Percentiles rank a stretch among this genome's conserved stretches.
These are phyloP conservation scores for Stereocaulon alpinum DNA, from an alignment of 495 filamentous ascomycete species.

Conservation along the genomic window DNA sequence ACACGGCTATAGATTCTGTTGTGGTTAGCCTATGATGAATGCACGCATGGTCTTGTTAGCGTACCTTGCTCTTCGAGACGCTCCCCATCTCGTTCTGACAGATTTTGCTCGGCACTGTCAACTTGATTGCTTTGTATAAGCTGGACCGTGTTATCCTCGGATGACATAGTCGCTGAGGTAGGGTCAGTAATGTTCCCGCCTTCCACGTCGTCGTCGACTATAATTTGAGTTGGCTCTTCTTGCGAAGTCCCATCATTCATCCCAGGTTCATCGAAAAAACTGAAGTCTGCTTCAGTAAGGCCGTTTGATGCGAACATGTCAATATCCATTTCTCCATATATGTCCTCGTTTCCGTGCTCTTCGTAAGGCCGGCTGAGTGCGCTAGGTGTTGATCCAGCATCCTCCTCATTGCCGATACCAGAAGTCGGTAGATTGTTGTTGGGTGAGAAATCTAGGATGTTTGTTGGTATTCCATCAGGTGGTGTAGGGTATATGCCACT, in stretches of 20 bases:
- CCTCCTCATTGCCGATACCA: constrained; percentile 29
- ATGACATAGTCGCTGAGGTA: neutral
- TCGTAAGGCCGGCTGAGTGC: constrained; percentile 10
- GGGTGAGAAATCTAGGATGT: constrained; percentile 36
- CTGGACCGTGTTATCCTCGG: neutral
- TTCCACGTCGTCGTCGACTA: neutral
- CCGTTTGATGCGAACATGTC: constrained; percentile 71
- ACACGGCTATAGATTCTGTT: neutral
- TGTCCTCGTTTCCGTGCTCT: constrained; percentile 43
- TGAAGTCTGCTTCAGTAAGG: constrained; percentile 86
- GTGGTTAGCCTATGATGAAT: neutral
- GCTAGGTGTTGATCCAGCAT: neutral
- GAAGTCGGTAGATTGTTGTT: constrained; percentile 39
- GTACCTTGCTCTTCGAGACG: neutral
- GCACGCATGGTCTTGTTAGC: neutral
- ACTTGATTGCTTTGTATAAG: neutral
- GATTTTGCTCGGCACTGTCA: neutral
- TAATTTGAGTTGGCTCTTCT: neutral
- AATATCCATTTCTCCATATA: constrained; percentile 61
- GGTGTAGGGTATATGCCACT: constrained; percentile 80
- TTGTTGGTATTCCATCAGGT: constrained; percentile 57
- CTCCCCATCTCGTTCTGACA: neutral
- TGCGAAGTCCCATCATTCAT: constrained; percentile 24
- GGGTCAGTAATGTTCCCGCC: neutral
- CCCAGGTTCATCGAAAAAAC: constrained; percentile 68